phyloP scores from a whole-genome alignment of 305 asterid species.

The Fraxinus baroniana region DNA sequence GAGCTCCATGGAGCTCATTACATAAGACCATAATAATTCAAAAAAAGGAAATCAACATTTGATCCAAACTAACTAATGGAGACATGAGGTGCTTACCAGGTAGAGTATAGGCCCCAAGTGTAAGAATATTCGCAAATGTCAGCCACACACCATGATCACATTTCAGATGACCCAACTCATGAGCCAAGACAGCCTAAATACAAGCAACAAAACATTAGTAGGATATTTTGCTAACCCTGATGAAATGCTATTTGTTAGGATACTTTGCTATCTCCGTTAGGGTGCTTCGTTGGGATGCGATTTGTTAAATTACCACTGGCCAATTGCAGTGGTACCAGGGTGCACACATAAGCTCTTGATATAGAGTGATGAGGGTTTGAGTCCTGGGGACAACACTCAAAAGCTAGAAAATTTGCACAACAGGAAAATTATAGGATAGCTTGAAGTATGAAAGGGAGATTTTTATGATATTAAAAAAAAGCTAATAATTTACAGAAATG shows the following conservation, averaged over 20 bases:
- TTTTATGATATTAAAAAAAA: neutral
- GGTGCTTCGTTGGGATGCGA: neutral
- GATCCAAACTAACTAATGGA: constrained; percentile 9
- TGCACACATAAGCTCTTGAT: neutral
- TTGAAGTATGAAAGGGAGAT: neutral
- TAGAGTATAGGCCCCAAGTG: constrained; percentile 80
- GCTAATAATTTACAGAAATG: neutral
- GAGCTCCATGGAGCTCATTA: neutral
- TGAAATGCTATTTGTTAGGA: neutral
- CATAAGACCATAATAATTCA: neutral
- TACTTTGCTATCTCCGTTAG: neutral
- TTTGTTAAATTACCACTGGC: neutral
- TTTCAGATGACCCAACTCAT: constrained; percentile 89
- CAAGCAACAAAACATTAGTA: neutral
- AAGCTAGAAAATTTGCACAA: constrained; percentile 11
- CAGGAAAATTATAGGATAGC: constrained; percentile 1
- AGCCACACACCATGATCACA: constrained; percentile 97
- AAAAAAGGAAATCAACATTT: neutral
- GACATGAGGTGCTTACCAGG: constrained; percentile 57
- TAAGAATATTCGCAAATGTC: constrained; percentile 81
- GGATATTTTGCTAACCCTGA: neutral
- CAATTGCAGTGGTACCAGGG: neutral
- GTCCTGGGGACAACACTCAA: neutral
- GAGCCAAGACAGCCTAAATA: constrained; percentile 84
- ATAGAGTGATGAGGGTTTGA: neutral